phyloP scores from a whole-genome alignment of 306 rosid genomes.

The Fagus sylvatica region DNA sequence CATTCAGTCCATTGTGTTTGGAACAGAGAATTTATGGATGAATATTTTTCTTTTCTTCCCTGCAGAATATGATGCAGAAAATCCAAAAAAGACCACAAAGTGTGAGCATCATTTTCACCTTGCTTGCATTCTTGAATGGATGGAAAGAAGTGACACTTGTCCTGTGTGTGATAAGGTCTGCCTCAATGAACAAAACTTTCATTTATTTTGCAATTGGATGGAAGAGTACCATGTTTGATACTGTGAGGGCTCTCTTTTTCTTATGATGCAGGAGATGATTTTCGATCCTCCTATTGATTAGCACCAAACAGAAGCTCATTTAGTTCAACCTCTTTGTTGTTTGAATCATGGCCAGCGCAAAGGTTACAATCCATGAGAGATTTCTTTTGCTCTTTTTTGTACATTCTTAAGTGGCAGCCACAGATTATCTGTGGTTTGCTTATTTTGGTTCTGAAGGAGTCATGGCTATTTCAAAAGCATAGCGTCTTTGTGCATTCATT shows the following conservation, averaged over 20 bases:
- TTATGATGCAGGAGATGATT: conserved; percentile 68
- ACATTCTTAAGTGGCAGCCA: conserved; percentile 11
- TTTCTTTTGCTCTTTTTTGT: conserved; percentile 2
- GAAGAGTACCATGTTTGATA: conserved; percentile 2
- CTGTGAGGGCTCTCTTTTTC: conserved; percentile 3
- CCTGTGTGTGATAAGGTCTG: conserved; percentile 93
- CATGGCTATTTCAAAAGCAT: conserved; percentile 9
- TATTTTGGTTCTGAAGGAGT: conserved; percentile 25
- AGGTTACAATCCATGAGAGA: conserved; percentile 33
- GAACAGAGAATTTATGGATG: conserved; percentile 8
- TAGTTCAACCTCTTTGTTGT: conserved; percentile 14
- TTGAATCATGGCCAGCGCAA: conserved; percentile 35
- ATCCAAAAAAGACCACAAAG: conserved; percentile 71
- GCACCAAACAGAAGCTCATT: conserved; percentile 26
- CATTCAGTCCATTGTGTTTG: conserved; percentile 25
- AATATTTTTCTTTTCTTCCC: conserved; percentile 23
- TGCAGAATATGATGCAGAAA: conserved; percentile 78
- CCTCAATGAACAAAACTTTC: conserved; percentile 10
- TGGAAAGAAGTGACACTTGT: conserved; percentile 91
- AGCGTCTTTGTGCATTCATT: conserved; percentile 18
- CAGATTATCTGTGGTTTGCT: conserved; percentile 20
- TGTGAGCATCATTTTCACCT: conserved; percentile 97
- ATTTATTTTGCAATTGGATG: conserved; percentile 3
- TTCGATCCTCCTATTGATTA: conserved; percentile 73
- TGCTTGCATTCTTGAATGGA: conserved; percentile 97